Evolutionary conservation across 1,284 basidiomycete genomes (phyloP).

Genomic region (Cryptococcus deneoformans): DNA sequence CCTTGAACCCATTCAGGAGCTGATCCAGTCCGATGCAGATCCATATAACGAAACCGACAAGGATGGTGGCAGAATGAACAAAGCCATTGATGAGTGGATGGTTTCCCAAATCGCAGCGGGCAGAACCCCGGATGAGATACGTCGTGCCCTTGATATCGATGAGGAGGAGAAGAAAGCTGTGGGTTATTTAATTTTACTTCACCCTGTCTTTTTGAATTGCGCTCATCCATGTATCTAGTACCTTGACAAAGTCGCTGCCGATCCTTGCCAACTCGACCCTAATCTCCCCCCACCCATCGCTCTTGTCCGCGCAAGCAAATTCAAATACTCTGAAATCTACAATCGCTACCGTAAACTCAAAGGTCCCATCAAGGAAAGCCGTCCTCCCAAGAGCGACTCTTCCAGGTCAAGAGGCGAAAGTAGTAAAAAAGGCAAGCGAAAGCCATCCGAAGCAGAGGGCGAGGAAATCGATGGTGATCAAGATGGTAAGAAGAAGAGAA

Average conservation of each 20-base stretch:
- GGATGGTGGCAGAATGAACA: slow-evolving; percentile 38
- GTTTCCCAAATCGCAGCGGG: slow-evolving; percentile 38
- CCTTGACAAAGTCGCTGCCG: slow-evolving; percentile 30
- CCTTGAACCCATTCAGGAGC: not conserved
- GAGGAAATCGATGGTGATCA: not conserved
- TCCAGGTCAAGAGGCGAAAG: not conserved
- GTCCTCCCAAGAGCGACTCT: slow-evolving; percentile 18
- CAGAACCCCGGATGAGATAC: slow-evolving; percentile 40
- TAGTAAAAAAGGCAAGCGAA: not conserved
- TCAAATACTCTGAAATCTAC: slow-evolving; percentile 49
- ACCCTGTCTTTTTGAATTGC: not conserved
- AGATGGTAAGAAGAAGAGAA: too few species aligned
- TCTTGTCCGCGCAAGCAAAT: slow-evolving; percentile 25
- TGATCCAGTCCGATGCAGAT: slow-evolving; percentile 17
- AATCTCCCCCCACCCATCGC: slow-evolving; percentile 40
- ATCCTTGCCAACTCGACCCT: slow-evolving; percentile 29
- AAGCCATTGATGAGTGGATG: slow-evolving; percentile 45
- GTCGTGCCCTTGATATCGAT: slow-evolving; percentile 31
- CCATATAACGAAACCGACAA: slow-evolving; percentile 38
- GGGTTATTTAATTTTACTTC: slow-evolving; percentile 1
- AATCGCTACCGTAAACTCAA: slow-evolving; percentile 46
- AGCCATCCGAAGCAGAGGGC: not conserved
- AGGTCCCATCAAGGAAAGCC: slow-evolving; percentile 41
- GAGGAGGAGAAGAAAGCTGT: slow-evolving; percentile 38
- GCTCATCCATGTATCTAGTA: slow-evolving; percentile 18